Conservation (phyloP, 345 rosid species). For the Lepidium didymum region DNA sequence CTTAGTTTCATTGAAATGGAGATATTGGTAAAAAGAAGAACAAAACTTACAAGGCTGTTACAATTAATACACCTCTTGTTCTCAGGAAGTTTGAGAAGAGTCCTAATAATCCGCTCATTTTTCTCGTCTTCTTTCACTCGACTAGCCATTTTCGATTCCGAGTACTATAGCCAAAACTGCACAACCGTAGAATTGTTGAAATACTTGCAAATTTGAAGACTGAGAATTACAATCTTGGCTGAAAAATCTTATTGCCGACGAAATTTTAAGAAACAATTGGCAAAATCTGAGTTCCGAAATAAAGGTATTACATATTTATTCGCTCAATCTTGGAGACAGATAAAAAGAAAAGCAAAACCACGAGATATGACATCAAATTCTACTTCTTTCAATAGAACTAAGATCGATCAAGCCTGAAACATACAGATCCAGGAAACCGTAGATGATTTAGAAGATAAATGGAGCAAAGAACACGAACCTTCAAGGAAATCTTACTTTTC, state of each 20-base stretch:
- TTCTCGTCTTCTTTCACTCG: slow-evolving; percentile 85
- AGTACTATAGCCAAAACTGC: background rate
- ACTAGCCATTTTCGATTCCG: slow-evolving; percentile 44
- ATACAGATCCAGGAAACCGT: slow-evolving; percentile 13
- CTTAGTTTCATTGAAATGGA: background rate
- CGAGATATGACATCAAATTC: background rate
- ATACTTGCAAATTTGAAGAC: background rate
- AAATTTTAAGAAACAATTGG: background rate
- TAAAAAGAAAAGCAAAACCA: background rate
- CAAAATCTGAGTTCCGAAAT: background rate
- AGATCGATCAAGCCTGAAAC: background rate
- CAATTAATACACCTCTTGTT: slow-evolving; percentile 92
- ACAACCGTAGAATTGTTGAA: background rate
- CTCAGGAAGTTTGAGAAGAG: slow-evolving; percentile 78
- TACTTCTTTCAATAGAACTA: background rate
- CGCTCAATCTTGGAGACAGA: background rate
- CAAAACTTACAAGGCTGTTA: slow-evolving; percentile 63
- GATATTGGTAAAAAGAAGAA: background rate
- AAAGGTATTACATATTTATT: background rate
- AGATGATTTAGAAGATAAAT: background rate
- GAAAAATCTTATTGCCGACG: background rate
- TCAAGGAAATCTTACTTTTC: background rate
- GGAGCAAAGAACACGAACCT: background rate
- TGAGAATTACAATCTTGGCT: background rate
- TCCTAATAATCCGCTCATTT: slow-evolving; percentile 73